Conservation (phyloP, 805 yeast species). For the Metschnikowia rubicola region DNA sequence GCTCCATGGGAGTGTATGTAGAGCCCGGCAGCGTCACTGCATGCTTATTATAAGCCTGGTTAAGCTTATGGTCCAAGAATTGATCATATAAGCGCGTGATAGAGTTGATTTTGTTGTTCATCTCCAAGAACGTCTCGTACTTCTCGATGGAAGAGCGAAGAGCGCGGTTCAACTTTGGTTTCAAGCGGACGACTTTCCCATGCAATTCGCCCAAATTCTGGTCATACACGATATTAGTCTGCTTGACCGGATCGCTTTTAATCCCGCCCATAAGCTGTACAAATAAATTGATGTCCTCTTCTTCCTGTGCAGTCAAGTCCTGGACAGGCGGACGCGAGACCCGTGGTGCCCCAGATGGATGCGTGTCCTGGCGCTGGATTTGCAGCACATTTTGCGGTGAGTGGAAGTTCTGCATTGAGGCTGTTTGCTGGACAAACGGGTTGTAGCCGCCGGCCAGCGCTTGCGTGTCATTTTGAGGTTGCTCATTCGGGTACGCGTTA, state of each 20-base stretch:
- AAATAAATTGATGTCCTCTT: conserved; percentile 65
- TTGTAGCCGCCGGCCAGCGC: no score
- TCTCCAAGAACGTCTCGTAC: conserved; percentile 63
- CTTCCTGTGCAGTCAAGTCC: conserved; percentile 58
- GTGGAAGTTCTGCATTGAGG: no score
- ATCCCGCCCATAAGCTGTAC: conserved; percentile 58
- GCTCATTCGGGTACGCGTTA: conserved; percentile 3
- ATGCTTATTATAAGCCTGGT: conserved; percentile 35
- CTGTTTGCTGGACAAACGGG: no score
- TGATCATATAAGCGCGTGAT: conserved; percentile 74
- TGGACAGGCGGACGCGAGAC: conserved; percentile 11
- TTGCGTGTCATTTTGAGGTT: no score
- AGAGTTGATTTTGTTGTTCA: conserved; percentile 76
- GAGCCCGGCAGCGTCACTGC: conserved; percentile 5
- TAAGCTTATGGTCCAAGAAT: conserved; percentile 54
- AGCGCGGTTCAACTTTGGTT: conserved; percentile 66
- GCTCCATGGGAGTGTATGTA: background rate
- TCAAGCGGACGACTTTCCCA: conserved; percentile 53
- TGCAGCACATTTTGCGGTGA: no score
- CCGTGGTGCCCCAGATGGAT: background rate
- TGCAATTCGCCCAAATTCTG: conserved; percentile 55
- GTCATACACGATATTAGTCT: conserved; percentile 40
- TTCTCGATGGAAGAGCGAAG: conserved; percentile 55
- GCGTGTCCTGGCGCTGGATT: no score
- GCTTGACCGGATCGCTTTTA: conserved; percentile 45